Percentiles rank a stretch among this genome's conserved stretches.
phyloP scores from a whole-genome alignment of 2,329 filamentous ascomycete genomes.

The Mariannaea elegans region DNA sequence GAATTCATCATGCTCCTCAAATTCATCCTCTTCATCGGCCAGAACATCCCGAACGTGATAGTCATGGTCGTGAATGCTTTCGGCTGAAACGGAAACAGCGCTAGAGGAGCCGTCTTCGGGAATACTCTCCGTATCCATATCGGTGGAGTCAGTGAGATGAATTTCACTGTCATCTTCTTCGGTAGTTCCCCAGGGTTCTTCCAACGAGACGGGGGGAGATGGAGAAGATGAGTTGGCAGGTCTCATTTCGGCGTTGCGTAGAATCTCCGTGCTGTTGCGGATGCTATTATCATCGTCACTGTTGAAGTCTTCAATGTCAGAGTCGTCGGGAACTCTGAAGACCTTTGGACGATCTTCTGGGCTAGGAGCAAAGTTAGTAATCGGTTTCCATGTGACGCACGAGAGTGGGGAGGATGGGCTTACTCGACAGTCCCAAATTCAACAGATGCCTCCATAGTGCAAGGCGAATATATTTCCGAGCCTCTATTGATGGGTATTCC shows the following conservation, averaged over 20 bases:
- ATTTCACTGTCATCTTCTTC: conserved; percentile 15
- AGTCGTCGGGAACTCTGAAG: conserved; percentile 56
- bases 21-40: conserved; percentile 13
- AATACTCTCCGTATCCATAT: conserved; percentile 30
- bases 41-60: conserved; percentile 6
- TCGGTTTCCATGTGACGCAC: not conserved
- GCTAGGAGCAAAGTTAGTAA: conserved; percentile 35
- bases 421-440: conserved; percentile 41
- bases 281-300: conserved; percentile 41
- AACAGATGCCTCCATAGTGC: conserved; percentile 46
- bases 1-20: conserved; percentile 37
- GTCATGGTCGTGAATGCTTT: not conserved
- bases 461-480: conserved; percentile 48
- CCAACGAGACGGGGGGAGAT: conserved; percentile 5
- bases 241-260: conserved; percentile 41
- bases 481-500: conserved; percentile 48
- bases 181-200: not conserved
- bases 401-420: not conserved
- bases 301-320: conserved; percentile 43
- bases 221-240: conserved; percentile 27
- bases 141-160: conserved; percentile 24
- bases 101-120: conserved; percentile 15
- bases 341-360: conserved; percentile 40
- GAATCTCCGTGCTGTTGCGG: conserved; percentile 37
- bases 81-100: not conserved